These are phyloP conservation scores for Bombardia bombarda DNA, from an alignment of 495 filamentous ascomycete genomes.

Conservation along the genomic window DNA sequence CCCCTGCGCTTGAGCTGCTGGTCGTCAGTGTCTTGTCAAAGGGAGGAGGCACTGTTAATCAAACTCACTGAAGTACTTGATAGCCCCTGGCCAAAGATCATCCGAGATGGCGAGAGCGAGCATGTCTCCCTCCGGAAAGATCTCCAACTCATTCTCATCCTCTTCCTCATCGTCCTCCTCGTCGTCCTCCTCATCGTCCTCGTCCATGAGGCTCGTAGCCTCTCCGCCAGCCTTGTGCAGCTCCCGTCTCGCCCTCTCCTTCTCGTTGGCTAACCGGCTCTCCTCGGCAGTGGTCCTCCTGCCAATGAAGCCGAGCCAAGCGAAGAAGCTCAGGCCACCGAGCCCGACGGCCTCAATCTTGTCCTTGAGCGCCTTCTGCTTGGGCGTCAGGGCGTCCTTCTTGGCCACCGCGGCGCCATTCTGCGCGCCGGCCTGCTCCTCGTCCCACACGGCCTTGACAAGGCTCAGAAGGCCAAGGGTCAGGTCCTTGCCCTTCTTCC, in stretches of 20 bases:
- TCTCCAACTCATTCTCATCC: conserved; percentile 53
- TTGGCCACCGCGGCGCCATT: conserved; percentile 17
- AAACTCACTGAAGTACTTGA: conserved; percentile 82
- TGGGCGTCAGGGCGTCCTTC: conserved; percentile 11
- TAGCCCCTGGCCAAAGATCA: conserved; percentile 77
- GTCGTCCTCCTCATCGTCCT: conserved; percentile 47
- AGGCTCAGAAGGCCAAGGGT: conserved; percentile 72
- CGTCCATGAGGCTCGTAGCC: conserved; percentile 38
- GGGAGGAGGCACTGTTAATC: neutral
- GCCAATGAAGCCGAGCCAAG: conserved; percentile 74
- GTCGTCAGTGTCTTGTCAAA: neutral
- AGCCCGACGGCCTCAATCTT: conserved; percentile 42
- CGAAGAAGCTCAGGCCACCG: conserved; percentile 69
- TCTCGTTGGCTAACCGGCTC: conserved; percentile 47
- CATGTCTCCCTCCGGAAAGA: conserved; percentile 74
- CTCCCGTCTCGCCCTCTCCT: conserved; percentile 50
- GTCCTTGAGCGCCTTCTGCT: conserved; percentile 36
- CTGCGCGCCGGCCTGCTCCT: conserved; percentile 40
- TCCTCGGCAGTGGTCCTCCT: conserved; percentile 60
- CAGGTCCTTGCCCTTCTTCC: conserved; percentile 79
- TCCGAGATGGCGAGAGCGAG: conserved; percentile 72
- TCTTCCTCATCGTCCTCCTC: conserved; percentile 47
- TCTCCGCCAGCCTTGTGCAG: conserved; percentile 50
- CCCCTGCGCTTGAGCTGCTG: conserved; percentile 57
- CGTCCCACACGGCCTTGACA: conserved; percentile 58